Evolutionary conservation across 768 basidiomycete genomes (phyloP).

Genomic region (Krasilnikovozyma curviuscula): DNA sequence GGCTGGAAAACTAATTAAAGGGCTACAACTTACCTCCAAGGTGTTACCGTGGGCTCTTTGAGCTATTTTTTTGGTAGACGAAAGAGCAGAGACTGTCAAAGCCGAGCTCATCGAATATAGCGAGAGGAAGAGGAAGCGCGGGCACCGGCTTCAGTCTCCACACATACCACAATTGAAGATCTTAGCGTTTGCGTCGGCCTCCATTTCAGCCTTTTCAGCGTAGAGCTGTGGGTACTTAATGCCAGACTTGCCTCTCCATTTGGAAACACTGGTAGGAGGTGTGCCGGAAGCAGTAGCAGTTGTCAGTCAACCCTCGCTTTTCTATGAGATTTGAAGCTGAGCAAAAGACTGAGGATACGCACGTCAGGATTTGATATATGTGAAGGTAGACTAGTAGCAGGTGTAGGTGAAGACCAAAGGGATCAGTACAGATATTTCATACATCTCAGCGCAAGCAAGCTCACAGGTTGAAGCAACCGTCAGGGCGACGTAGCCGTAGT

Average conservation of each 20-base stretch:
- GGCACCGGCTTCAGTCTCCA: too few species aligned
- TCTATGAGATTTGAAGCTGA: too few species aligned
- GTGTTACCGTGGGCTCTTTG: background rate
- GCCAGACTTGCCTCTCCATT: background rate
- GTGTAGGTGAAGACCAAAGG: background rate
- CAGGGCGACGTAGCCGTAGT: conserved; percentile 4
- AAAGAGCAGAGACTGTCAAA: too few species aligned
- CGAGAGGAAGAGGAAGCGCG: too few species aligned
- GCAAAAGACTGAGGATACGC: too few species aligned
- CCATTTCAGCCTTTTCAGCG: background rate
- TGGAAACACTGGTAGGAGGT: background rate
- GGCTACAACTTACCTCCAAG: background rate
- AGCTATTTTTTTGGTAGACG: too few species aligned
- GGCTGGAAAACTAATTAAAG: background rate
- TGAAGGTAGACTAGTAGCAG: background rate
- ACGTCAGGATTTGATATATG: background rate
- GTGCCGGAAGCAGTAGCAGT: too few species aligned
- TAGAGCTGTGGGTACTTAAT: background rate
- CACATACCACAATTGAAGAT: background rate
- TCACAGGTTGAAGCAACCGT: background rate
- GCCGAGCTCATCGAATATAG: too few species aligned
- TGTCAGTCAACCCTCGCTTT: too few species aligned
- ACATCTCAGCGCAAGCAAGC: background rate
- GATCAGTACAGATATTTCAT: background rate
- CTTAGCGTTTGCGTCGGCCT: background rate